Conservation (phyloP, 768 basidiomycete species). For the Leccinum fibrillosum region DNA sequence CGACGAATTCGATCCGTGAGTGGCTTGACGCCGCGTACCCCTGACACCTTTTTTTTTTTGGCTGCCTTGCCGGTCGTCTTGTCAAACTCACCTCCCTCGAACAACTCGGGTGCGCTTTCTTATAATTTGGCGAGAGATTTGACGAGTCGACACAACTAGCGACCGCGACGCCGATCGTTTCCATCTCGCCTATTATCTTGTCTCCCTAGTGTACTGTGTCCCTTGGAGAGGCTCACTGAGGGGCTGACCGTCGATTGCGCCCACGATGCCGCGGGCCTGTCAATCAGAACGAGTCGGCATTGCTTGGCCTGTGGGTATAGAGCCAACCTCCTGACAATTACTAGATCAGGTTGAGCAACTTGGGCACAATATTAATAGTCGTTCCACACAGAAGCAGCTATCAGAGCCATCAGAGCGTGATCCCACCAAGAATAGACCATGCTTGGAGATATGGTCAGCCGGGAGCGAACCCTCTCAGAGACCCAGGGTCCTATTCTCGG, state of each 20-base stretch:
- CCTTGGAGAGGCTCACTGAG: slow-evolving; percentile 19
- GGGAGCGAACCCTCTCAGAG: no score
- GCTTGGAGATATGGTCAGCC: no score
- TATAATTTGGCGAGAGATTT: slow-evolving; percentile 35
- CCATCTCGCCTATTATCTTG: slow-evolving; percentile 55
- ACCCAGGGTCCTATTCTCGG: no score
- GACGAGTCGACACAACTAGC: not conserved
- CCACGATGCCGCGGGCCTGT: slow-evolving; percentile 16
- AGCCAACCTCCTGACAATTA: no score
- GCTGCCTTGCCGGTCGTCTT: slow-evolving; percentile 52
- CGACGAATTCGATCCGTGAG: slow-evolving; percentile 33
- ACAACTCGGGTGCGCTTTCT: slow-evolving; percentile 50
- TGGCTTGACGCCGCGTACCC: slow-evolving; percentile 28
- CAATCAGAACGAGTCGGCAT: not conserved
- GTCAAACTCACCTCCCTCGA: slow-evolving; percentile 56
- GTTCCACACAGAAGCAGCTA: no score
- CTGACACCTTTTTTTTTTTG: slow-evolving; percentile 29
- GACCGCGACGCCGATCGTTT: slow-evolving; percentile 40
- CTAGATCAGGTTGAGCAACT: no score
- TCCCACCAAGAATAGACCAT: no score
- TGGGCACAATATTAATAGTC: no score
- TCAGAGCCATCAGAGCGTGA: no score
- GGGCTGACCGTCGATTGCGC: slow-evolving; percentile 18
- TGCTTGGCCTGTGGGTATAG: no score
- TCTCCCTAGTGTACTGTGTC: slow-evolving; percentile 39